Percentiles rank a stretch among this genome's conserved stretches.
Conservation (phyloP, 148 eudicot species). For the Silene uniflora region DNA sequence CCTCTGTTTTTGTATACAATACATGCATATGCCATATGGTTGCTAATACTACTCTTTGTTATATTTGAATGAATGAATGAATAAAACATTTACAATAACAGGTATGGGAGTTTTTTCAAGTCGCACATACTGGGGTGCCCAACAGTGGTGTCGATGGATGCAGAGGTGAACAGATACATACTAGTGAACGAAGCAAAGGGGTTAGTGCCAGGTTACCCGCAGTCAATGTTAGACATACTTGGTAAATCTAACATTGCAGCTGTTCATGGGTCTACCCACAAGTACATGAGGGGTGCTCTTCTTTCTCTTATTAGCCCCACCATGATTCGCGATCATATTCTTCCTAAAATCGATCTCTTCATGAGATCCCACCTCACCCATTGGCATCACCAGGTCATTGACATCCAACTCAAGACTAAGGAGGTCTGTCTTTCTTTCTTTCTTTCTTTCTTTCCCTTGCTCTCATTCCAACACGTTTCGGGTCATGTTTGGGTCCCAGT, state of each 20-base stretch:
- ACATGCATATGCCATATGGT: not conserved
- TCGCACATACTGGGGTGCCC: conserved; percentile 95
- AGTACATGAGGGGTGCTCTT: conserved; percentile 93
- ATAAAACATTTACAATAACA: too few species aligned
- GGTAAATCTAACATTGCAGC: conserved; percentile 97
- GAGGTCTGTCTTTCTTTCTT: conserved; percentile 46
- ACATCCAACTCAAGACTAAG: conserved; percentile 85
- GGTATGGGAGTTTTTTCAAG: conserved; percentile 88
- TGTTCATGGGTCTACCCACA: conserved; percentile 91
- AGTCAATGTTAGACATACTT: conserved; percentile 86
- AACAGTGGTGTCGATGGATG: conserved; percentile 92
- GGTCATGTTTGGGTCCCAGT: too few species aligned
- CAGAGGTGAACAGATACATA: conserved; percentile 75
- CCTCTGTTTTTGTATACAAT: too few species aligned
- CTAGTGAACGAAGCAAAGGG: conserved; percentile 88
- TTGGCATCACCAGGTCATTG: conserved; percentile 64
- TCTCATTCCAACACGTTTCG: too few species aligned
- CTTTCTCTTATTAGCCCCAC: conserved; percentile 72
- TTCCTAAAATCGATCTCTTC: conserved; percentile 79
- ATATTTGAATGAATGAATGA: too few species aligned
- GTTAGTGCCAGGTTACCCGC: conserved; percentile 92
- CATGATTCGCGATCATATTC: conserved; percentile 62
- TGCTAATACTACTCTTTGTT: too few species aligned
- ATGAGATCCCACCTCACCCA: conserved; percentile 74
- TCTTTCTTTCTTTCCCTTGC: not conserved